Evolutionary conservation across 2,329 filamentous ascomycete species (phyloP), one percentile per base, ranked within the genome.

Genomic region (Apiospora marii): DNA sequence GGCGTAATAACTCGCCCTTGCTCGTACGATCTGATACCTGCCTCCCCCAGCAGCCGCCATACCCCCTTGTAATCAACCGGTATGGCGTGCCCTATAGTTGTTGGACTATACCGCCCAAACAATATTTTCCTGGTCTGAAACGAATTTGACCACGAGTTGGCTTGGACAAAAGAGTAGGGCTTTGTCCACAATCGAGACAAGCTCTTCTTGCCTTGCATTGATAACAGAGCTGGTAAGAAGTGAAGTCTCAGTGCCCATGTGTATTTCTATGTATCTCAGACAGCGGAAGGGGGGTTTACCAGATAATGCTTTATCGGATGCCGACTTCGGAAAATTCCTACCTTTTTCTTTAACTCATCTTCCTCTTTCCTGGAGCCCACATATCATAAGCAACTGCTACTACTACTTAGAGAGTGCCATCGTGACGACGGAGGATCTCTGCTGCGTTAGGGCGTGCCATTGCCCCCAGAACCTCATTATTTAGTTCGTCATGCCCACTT

Each of bases 101-200:
- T n/a, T 64, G 19, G 30, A n/a, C 58, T 64, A 64, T 64, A 64
- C 58, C 58, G 22, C 58, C 58, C 58, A 64, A 64, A 22, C 53
- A 64, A 5, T 24, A 22, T 64, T 41, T 16, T 6, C 30, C 19
- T 41, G 4, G 19, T 41, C 22, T 12, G 13, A 41, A 16, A 16
- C 53, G 1, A 37, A 7, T 8, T 12, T n/a, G 2, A 8, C 6
- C 19, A 14, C 12, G 30, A n/a, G 19, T 41, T 41, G 37, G 58
- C 58, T 64, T 41, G 34, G 22, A 14, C 4, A 22, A n/a, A 41
- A 22, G 37, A 19, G 10, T n/a, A 16, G 10, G 48, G 14, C 8
- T 4, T n/a, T 13, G 19, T 64, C 30, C 8, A 41, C n/a, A 10
- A 4, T 10, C 58, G 16, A 37, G 37, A 64, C 58, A 64, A 34